These are phyloP conservation scores for Sugiyamaella japonica DNA, from an alignment of 1,139 yeast genomes.

Conservation along the genomic window DNA sequence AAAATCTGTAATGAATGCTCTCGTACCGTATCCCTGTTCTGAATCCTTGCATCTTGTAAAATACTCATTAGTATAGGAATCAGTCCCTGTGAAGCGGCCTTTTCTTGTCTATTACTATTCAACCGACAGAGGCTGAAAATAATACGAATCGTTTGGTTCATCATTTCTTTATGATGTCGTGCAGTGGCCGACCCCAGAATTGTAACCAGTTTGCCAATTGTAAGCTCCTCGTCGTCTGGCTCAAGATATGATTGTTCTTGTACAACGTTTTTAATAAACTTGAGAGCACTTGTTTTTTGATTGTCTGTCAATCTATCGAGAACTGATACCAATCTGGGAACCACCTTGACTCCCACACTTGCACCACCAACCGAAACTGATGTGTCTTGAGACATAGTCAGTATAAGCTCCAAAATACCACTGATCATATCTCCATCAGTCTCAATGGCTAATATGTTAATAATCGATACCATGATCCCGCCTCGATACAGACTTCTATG, in stretches of 20 bases:
- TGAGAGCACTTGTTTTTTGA: constrained; percentile 32
- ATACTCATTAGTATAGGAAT: constrained; percentile 53
- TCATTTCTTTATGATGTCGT: constrained; percentile 27
- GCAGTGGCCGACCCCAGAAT: background rate
- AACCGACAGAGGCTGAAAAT: constrained; percentile 57
- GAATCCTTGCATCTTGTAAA: constrained; percentile 37
- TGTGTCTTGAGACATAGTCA: constrained; percentile 10
- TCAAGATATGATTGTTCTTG: constrained; percentile 12
- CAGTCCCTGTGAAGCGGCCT: constrained; percentile 55
- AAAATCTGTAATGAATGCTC: constrained; percentile 64
- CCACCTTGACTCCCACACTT: background rate
- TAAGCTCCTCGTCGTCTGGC: background rate
- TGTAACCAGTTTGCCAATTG: background rate
- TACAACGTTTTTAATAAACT: constrained; percentile 38
- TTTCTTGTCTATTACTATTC: constrained; percentile 53
- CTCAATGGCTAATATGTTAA: constrained; percentile 27
- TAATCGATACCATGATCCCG: constrained; percentile 35
- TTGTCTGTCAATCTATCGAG: constrained; percentile 6
- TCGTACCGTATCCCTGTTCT: constrained; percentile 47
- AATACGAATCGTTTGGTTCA: constrained; percentile 39
- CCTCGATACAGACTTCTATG: constrained; percentile 55
- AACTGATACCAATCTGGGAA: background rate
- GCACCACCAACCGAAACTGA: background rate
- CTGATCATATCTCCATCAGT: constrained; percentile 26
- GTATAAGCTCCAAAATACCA: background rate